Percentiles rank a stretch among this genome's conserved stretches.
Conservation (phyloP, 306 rosid species). For the Gillenia trifoliata region DNA sequence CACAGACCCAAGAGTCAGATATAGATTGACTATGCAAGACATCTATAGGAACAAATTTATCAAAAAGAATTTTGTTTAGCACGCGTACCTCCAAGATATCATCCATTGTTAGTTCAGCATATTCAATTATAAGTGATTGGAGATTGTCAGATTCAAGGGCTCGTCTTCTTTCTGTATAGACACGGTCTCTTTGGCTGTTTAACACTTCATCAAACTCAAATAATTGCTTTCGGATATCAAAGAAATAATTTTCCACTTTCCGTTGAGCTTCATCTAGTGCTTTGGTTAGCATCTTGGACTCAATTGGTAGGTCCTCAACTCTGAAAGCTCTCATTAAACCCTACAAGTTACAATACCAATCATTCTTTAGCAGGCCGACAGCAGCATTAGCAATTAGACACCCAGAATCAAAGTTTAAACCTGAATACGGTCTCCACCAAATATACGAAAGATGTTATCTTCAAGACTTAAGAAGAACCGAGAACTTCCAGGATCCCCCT, state of each 20-base stretch:
- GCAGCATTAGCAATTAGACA: constrained; percentile 20
- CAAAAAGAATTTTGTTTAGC: constrained; percentile 8
- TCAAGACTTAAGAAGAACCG: constrained; percentile 97
- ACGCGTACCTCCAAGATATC: constrained; percentile 71
- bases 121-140: constrained; percentile 80
- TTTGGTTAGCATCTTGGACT: constrained; percentile 95
- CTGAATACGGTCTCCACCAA: constrained; percentile 97
- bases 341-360: constrained; percentile 39
- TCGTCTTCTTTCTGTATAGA: constrained; percentile 90
- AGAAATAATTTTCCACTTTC: constrained; percentile 95
- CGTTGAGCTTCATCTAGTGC: constrained; percentile 98
- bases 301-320: constrained; percentile 97
- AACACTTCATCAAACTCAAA: constrained; percentile 94
- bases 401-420: constrained; percentile 35
- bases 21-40: background rate
- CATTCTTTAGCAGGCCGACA: constrained; percentile 4
- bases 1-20: background rate
- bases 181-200: constrained; percentile 94
- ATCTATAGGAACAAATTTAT: background rate
- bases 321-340: constrained; percentile 96
- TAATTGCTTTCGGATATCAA: constrained; percentile 92
- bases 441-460: constrained; percentile 90
- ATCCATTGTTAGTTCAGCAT: constrained; percentile 96
- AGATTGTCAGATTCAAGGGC: constrained; percentile 84
- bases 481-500: constrained; percentile 97